Percentiles rank a stretch among this genome's conserved stretches.
These are phyloP conservation scores for Hyphodiscus sp. DNA, from an alignment of 2,329 filamentous ascomycete species.

Conservation along the genomic window DNA sequence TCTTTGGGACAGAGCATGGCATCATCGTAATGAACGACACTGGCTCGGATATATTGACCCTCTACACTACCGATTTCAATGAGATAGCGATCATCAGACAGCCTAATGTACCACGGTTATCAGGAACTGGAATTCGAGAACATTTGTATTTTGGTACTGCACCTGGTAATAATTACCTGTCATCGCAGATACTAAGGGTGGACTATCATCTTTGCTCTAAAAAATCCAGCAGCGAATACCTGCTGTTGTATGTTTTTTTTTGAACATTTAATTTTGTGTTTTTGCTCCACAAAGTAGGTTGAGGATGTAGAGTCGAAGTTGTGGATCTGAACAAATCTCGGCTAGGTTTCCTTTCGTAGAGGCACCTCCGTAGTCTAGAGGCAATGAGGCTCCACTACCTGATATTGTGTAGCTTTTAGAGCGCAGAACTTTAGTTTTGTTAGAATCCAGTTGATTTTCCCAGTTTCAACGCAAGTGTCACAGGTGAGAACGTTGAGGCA, in stretches of 20 bases:
- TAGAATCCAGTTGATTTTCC: too few species aligned
- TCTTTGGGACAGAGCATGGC: neutral
- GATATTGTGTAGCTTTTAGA: too few species aligned
- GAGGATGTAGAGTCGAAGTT: too few species aligned
- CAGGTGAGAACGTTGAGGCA: too few species aligned
- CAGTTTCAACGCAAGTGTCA: too few species aligned
- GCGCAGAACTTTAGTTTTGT: too few species aligned
- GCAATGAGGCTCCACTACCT: too few species aligned
- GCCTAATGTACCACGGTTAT: neutral
- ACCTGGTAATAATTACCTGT: constrained; percentile 1
- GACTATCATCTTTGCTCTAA: constrained; percentile 1
- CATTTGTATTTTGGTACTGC: constrained; percentile 2
- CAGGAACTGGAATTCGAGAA: neutral
- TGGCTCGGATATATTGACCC: constrained; percentile 1
- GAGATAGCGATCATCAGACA: neutral
- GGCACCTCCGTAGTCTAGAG: too few species aligned
- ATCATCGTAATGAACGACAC: constrained; percentile 2
- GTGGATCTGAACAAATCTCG: too few species aligned
- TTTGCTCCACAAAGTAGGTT: too few species aligned
- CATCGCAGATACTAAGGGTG: constrained; percentile 1
- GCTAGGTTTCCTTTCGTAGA: too few species aligned
- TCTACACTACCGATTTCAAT: neutral
- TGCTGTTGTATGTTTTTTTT: neutral
- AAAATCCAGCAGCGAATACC: neutral
- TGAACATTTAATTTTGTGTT: too few species aligned